Conservation (phyloP, 2,329 filamentous ascomycete genomes). For the Xylariaceae sp. region DNA sequence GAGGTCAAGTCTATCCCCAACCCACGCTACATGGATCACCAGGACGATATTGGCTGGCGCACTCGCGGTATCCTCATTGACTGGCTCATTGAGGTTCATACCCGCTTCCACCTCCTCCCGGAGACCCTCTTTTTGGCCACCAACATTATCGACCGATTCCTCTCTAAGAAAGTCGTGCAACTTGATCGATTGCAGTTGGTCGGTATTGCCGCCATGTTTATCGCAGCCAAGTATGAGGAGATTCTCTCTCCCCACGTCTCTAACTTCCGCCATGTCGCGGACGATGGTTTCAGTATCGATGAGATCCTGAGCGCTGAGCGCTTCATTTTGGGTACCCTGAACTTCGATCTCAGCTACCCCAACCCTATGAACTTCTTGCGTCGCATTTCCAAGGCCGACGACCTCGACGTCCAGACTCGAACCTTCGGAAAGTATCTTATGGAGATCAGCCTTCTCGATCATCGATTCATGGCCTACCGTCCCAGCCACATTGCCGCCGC, state of each 20-base stretch:
- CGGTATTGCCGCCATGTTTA: conserved; percentile 98
- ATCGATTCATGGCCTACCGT: conserved; percentile 84
- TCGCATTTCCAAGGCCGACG: conserved; percentile 97
- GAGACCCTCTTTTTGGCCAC: conserved; percentile 95
- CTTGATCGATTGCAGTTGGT: conserved; percentile 94
- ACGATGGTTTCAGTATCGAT: conserved; percentile 90
- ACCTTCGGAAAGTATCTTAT: conserved; percentile 97
- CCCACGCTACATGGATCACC: conserved; percentile 89
- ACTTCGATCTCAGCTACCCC: conserved; percentile 97
- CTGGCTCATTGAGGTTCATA: conserved; percentile 98
- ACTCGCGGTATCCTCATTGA: conserved; percentile 95
- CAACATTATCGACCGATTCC: conserved; percentile 97
- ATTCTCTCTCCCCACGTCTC: conserved; percentile 93
- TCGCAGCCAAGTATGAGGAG: conserved; percentile 98
- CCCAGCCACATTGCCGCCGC: conserved; percentile 88
- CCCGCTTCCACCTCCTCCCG: conserved; percentile 87
- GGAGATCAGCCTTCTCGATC: conserved; percentile 92
- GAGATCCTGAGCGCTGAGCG: conserved; percentile 97
- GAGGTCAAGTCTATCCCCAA: conserved; percentile 78
- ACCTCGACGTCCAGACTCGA: conserved; percentile 96
- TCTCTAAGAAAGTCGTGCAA: conserved; percentile 91
- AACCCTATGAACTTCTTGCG: conserved; percentile 99
- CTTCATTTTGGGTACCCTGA: conserved; percentile 81
- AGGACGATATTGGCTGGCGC: conserved; percentile 96
- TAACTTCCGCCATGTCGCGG: conserved; percentile 95